Evolutionary conservation across 352 stramenopile species (phyloP).

Genomic region (Phytophthora macrochlamydospora): DNA sequence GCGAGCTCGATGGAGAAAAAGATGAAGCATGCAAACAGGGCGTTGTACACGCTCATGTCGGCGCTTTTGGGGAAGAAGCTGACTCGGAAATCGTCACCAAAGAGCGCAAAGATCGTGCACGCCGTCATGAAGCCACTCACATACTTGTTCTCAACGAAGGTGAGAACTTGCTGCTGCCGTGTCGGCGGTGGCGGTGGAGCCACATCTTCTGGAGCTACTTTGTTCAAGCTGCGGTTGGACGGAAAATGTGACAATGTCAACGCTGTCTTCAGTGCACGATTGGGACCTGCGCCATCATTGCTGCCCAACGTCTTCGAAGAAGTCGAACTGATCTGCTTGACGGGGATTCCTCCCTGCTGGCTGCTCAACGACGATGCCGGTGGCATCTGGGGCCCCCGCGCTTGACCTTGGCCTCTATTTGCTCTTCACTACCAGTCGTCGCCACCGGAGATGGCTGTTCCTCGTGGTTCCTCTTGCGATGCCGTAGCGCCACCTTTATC

Average conservation of each 20-base stretch:
- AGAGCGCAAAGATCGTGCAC: slow-evolving; percentile 88
- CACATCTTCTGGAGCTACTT: slow-evolving; percentile 70
- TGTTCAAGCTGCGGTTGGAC: slow-evolving; percentile 60
- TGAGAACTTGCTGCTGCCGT: slow-evolving; percentile 49
- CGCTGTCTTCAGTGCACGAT: slow-evolving; percentile 34
- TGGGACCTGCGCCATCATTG: slow-evolving; percentile 29
- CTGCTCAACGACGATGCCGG: slow-evolving; percentile 31
- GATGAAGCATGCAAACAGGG: slow-evolving; percentile 82
- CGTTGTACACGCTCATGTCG: slow-evolving; percentile 73
- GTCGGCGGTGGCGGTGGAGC: slow-evolving; percentile 35
- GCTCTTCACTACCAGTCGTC: slow-evolving; percentile 33
- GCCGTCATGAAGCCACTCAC: slow-evolving; percentile 68
- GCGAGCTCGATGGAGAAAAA: slow-evolving; percentile 76
- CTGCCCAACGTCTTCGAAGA: slow-evolving; percentile 9
- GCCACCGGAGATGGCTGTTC: slow-evolving; percentile 40
- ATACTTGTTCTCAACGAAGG: slow-evolving; percentile 74
- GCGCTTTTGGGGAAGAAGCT: slow-evolving; percentile 66
- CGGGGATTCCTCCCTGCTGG: slow-evolving; percentile 33
- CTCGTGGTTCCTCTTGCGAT: slow-evolving; percentile 47
- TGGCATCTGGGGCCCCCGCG: slow-evolving; percentile 37
- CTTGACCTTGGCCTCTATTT: slow-evolving; percentile 24
- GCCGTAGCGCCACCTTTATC: slow-evolving; percentile 49
- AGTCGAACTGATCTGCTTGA: slow-evolving; percentile 24
- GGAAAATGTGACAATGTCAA: slow-evolving; percentile 46
- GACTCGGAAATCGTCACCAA: slow-evolving; percentile 86